Base-by-base conservation (phyloP, 495 filamentous ascomycete genomes). In the Penicillium paxilli region DNA sequence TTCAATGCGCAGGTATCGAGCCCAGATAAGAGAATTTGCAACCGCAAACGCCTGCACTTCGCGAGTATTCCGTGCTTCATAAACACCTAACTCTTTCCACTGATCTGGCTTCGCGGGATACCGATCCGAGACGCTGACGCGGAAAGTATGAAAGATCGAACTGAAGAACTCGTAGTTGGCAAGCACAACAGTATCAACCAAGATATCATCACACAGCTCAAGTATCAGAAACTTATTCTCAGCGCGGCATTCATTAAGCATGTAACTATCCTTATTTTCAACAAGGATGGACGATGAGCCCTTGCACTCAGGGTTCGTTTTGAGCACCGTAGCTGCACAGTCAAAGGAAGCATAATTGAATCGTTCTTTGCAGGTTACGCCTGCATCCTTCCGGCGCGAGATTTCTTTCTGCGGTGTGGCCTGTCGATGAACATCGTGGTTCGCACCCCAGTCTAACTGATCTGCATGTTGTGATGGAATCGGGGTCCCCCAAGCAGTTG, bases 131-230 rank as follows among this genome's bases (percentile, higher is more conserved):
- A 96, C 92, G 63, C 88, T 91, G 48, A 98, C 84, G 17, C 89
- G 80, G 67, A 98, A 96, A 19, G 83, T 88, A 49, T 90, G 87
- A 63, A 98, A 90, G 79, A 96, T 97, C 55, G 90, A 95, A 47
- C 90, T 96, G 74, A 98, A 98, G 76, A 98, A 98, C 70, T 96
- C 94, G 67, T 93, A 98, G 69, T 98, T 98, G 37, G 94, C 93
- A 17, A 98, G 80, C 1, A 96, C 94, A 25, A 98, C 80, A 3
- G 94, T 98, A 68, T 98, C 94, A 49, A 98, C 87, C 38, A 96
- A 79, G 48, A 98, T 97, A 55, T 97, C 91, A 67, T 97, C 91
- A 62, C 86, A 90, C 2, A 87, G 73, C 68, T 98, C 93, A 48
- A 98, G 82, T 57, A 97, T 90, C 48, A 98, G 79, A 69, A 95